Conservation (phyloP, 176 grass and related monocot genomes). For the Hordeum vulgare region DNA sequence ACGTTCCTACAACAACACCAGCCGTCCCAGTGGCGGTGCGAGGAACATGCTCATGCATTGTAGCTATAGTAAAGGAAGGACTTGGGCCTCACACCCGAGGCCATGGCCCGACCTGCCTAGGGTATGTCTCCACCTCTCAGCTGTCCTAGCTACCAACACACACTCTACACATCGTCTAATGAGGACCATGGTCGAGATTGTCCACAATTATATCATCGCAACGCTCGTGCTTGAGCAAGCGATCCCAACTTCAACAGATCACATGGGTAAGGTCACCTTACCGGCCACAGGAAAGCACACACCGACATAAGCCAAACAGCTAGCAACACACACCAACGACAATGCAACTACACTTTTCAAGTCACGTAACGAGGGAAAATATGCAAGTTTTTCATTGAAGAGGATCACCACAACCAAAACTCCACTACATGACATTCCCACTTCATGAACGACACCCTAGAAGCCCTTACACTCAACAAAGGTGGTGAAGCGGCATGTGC, state of each 20-base stretch:
- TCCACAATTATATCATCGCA: neutral
- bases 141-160: no score
- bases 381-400: neutral
- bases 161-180: no score
- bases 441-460: neutral
- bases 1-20: no score
- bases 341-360: neutral
- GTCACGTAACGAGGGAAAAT: neutral
- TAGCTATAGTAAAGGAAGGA: no score
- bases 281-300: neutral
- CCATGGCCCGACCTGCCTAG: no score
- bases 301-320: neutral
- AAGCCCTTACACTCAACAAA: neutral
- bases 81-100: no score
- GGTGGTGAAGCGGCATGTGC: no score
- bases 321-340: neutral
- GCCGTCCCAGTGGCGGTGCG: no score
- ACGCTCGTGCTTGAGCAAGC: neutral
- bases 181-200: neutral
- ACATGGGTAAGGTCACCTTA: neutral
- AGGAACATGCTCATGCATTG: no score
- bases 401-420: neutral
- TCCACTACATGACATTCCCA: neutral
- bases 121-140: no score
- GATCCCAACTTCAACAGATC: neutral